Conservation (phyloP, 176 grass and related monocot species). For the Carex kokanica region DNA sequence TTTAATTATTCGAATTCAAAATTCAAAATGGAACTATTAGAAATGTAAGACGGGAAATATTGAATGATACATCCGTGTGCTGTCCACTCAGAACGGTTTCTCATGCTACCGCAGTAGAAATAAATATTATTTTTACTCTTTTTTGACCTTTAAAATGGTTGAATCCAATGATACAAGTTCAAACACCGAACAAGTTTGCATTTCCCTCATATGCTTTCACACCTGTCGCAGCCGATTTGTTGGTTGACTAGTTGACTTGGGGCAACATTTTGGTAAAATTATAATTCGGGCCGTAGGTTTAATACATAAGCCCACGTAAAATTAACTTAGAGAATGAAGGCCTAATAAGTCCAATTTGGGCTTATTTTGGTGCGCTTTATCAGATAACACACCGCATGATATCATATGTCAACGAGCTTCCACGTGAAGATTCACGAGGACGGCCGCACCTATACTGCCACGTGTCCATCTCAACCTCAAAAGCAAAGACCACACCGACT, state of each 20-base stretch:
- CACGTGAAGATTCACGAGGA: constrained; percentile 31
- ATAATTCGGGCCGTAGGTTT: background rate
- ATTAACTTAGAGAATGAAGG: background rate
- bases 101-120: too few relatives aligned
- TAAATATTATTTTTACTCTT: too few relatives aligned
- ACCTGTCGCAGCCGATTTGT: background rate
- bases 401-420: background rate
- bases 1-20: too few relatives aligned
- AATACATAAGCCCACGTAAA: background rate
- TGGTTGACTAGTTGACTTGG: background rate
- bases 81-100: too few relatives aligned
- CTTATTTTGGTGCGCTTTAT: background rate
- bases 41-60: too few relatives aligned
- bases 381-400: background rate
- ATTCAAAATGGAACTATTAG: too few relatives aligned
- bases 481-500: background rate
- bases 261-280: background rate
- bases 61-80: too few relatives aligned
- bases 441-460: background rate
- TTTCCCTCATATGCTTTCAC: too few relatives aligned
- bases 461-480: background rate
- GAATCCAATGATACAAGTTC: too few relatives aligned
- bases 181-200: too few relatives aligned
- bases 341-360: background rate
- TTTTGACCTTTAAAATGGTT: too few relatives aligned